A percentile compares a stretch with the other conserved stretches of the same genome.
Conservation (phyloP, 139 green algal genomes). For the Volvox africanus region DNA sequence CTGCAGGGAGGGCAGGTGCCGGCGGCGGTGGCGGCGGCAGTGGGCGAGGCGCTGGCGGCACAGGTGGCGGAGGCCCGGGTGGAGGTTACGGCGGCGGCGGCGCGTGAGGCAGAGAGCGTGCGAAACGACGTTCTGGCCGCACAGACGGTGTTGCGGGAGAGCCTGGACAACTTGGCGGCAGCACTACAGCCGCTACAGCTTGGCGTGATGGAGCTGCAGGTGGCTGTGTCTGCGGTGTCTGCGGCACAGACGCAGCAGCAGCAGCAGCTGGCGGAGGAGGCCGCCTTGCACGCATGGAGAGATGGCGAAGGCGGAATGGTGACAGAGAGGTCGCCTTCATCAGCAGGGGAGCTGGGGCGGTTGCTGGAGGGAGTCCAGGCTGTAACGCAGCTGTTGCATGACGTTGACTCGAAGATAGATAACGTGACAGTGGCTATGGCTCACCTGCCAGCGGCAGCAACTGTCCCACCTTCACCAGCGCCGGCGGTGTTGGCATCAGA, state of each 20-base stretch:
- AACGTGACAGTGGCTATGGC: slow-evolving; percentile 11
- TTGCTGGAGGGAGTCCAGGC: slow-evolving; percentile 18
- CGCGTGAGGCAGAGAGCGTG: slow-evolving; percentile 16
- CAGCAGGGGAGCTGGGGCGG: slow-evolving; percentile 1
- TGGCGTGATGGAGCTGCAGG: slow-evolving; percentile 10
- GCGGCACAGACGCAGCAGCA: background rate
- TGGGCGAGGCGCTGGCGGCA: background rate
- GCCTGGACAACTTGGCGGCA: slow-evolving; percentile 6
- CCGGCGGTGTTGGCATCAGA: background rate
- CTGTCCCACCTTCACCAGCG: background rate
- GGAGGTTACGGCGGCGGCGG: slow-evolving; percentile 23
- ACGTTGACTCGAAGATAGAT: slow-evolving; percentile 22
- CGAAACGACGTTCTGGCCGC: slow-evolving; percentile 42
- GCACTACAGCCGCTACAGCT: slow-evolving; percentile 24
- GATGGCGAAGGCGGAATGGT: background rate
- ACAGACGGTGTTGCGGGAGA: slow-evolving; percentile 35
- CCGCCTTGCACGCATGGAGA: background rate
- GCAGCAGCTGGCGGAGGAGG: background rate
- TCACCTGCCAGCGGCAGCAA: background rate
- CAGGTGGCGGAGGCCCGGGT: background rate
- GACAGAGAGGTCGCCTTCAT: background rate
- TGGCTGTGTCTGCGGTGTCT: slow-evolving; percentile 15
- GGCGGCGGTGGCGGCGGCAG: slow-evolving; percentile 24
- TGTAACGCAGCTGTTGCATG: slow-evolving; percentile 17
- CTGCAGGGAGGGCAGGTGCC: slow-evolving; percentile 11